phyloP scores from a whole-genome alignment of 345 rosid species.

The Combretum micranthum region DNA sequence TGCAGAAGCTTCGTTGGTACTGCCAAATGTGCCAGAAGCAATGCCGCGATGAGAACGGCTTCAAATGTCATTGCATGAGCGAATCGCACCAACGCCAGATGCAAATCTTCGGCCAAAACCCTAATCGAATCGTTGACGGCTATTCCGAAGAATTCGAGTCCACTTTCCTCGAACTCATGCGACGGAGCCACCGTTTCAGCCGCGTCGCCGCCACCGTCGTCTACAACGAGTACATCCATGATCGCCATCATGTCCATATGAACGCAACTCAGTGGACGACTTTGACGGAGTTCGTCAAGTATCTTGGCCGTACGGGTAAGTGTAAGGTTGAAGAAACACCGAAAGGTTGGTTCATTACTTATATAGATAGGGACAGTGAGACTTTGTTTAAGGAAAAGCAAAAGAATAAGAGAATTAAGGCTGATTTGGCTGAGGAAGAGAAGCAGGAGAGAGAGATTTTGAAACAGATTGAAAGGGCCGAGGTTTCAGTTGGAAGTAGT shows the following conservation, averaged over 20 bases:
- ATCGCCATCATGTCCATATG: slow-evolving; percentile 90
- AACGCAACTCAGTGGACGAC: slow-evolving; percentile 91
- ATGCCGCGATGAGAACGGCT: slow-evolving; percentile 95
- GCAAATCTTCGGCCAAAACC: slow-evolving; percentile 80
- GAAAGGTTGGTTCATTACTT: slow-evolving; percentile 96
- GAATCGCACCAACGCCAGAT: slow-evolving; percentile 96
- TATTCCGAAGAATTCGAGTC: slow-evolving; percentile 85
- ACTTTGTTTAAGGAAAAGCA: slow-evolving; percentile 71
- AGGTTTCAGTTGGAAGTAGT: background rate
- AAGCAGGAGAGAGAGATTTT: slow-evolving; percentile 75
- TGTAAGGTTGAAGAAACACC: slow-evolving; percentile 95
- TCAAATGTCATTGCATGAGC: slow-evolving; percentile 98
- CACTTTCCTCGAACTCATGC: slow-evolving; percentile 68
- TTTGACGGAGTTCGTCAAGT: slow-evolving; percentile 78
- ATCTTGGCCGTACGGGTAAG: slow-evolving; percentile 75
- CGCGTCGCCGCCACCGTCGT: slow-evolving; percentile 94
- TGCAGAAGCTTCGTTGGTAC: slow-evolving; percentile 96
- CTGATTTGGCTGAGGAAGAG: slow-evolving; percentile 87
- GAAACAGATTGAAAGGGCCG: slow-evolving; percentile 82
- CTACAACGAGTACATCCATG: slow-evolving; percentile 84
- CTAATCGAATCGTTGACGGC: slow-evolving; percentile 69
- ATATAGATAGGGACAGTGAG: slow-evolving; percentile 80
- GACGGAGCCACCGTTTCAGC: slow-evolving; percentile 79
- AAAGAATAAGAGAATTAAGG: slow-evolving; percentile 73
- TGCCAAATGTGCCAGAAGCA: slow-evolving; percentile 99